Conservation (phyloP, 1,284 basidiomycete species). For the Schizophyllum amplum region DNA sequence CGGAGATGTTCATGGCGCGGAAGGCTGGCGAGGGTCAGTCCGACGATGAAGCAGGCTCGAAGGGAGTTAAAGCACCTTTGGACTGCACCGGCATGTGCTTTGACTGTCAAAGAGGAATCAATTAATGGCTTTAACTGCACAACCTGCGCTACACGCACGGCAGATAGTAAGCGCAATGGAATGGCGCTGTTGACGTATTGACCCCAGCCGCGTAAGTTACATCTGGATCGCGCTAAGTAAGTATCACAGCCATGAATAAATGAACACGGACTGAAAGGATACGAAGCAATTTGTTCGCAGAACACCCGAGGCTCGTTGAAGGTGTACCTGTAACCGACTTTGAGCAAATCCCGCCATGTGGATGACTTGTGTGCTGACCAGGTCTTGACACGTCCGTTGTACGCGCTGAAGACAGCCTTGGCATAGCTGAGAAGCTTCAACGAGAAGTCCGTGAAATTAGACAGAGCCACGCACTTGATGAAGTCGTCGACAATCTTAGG, state of each 20-base stretch:
- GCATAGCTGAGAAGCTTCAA: constrained; percentile 28
- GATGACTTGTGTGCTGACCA: constrained; percentile 22
- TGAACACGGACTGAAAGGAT: constrained; percentile 32
- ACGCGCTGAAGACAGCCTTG: constrained; percentile 37
- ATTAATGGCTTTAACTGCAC: not conserved
- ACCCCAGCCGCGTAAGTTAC: constrained; percentile 30
- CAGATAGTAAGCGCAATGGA: constrained; percentile 34
- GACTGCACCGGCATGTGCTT: constrained; percentile 38
- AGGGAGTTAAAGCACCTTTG: constrained; percentile 23
- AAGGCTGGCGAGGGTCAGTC: constrained; percentile 23
- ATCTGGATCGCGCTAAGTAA: constrained; percentile 17
- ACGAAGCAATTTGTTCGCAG: constrained; percentile 28
- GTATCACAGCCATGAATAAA: not conserved
- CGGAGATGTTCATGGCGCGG: constrained; percentile 34
- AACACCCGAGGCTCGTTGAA: constrained; percentile 42
- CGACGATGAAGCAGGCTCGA: not conserved
- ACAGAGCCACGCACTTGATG: constrained; percentile 25
- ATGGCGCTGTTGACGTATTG: constrained; percentile 31
- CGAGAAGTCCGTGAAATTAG: not conserved
- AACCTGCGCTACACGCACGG: constrained; percentile 19
- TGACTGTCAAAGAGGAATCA: constrained; percentile 21
- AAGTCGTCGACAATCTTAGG: constrained; percentile 37
- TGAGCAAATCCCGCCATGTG: not conserved
- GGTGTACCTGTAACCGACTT: constrained; percentile 27
- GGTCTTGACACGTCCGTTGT: constrained; percentile 38